Evolutionary conservation across 2,329 filamentous ascomycete genomes (phyloP).

Genomic region (Aureobasidium pullulans): DNA sequence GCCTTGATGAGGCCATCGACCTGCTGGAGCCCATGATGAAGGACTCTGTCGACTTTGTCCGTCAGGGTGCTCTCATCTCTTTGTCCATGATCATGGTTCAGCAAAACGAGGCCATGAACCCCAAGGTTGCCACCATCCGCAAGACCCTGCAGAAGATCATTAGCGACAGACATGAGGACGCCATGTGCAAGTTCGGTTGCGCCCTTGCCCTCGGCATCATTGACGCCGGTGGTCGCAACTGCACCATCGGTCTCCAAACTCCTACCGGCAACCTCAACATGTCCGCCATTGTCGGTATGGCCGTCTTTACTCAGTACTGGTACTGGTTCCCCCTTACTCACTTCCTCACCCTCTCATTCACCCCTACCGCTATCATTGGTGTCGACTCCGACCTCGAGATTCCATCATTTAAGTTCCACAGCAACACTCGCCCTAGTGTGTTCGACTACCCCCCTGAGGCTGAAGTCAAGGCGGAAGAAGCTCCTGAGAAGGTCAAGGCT

Average conservation of each 20-base stretch:
- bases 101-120: conserved; percentile 97
- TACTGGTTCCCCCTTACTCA: conserved; percentile 99
- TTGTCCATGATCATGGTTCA: conserved; percentile 99
- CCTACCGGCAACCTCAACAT: conserved; percentile 98
- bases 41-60: conserved; percentile 95
- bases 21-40: conserved; percentile 98
- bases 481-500: conserved; percentile 87
- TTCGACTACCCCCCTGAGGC: conserved; percentile 98
- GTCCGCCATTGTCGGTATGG: conserved; percentile 95
- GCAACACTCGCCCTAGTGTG: conserved; percentile 84
- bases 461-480: conserved; percentile 89
- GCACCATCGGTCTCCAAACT: conserved; percentile 94
- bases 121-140: conserved; percentile 82
- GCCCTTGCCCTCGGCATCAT: conserved; percentile 93
- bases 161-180: conserved; percentile 91
- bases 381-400: conserved; percentile 91
- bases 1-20: conserved; percentile 91
- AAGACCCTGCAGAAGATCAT: conserved; percentile 94
- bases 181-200: conserved; percentile 98
- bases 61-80: conserved; percentile 89
- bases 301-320: conserved; percentile 98
- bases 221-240: conserved; percentile 94
- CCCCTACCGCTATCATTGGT: conserved; percentile 92
- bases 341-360: conserved; percentile 92
- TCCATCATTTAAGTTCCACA: conserved; percentile 91